A percentile compares a stretch with the other conserved stretches of the same genome.
Conservation (phyloP, 805 yeast genomes). For the Hanseniaspora jakobsenii region DNA sequence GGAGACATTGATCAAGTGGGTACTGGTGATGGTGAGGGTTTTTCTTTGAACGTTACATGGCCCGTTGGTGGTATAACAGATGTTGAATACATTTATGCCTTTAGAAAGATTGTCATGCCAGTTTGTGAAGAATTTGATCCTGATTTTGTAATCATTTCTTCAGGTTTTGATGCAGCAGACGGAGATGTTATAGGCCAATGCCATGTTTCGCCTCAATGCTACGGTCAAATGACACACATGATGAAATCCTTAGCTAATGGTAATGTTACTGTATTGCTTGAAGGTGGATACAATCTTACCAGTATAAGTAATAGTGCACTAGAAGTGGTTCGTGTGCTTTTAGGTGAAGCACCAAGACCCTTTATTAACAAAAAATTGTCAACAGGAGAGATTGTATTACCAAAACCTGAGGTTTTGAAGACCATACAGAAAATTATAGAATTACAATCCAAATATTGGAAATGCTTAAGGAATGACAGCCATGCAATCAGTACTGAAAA, state of each 20-base stretch:
- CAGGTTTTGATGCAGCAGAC: conserved; percentile 98
- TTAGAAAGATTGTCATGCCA: conserved; percentile 75
- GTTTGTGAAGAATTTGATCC: conserved; percentile 81
- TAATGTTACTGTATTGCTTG: conserved; percentile 74
- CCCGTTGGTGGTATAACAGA: conserved; percentile 82
- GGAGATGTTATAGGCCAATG: conserved; percentile 97
- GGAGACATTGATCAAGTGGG: conserved; percentile 79
- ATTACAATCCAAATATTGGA: conserved; percentile 79
- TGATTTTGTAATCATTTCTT: conserved; percentile 79
- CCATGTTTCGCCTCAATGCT: conserved; percentile 88
- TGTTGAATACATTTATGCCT: conserved; percentile 89
- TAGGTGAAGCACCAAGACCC: conserved; percentile 91
- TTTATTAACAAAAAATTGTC: conserved; percentile 35
- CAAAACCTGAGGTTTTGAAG: conserved; percentile 64
- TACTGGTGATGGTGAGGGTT: conserved; percentile 76
- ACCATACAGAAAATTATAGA: conserved; percentile 70
- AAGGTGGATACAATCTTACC: conserved; percentile 93
- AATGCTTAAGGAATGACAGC: conserved; percentile 40
- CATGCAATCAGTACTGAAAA: conserved; percentile 6
- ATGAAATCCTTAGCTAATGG: conserved; percentile 81
- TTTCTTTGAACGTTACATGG: conserved; percentile 88
- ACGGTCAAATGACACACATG: conserved; percentile 91
- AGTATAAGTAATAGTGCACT: conserved; percentile 83
- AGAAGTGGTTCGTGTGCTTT: conserved; percentile 77
- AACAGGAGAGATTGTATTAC: conserved; percentile 31